Percentiles rank a stretch among this genome's conserved stretches.
Conservation (phyloP, 2,329 filamentous ascomycete genomes). For the Aspergillus spinulosporus region DNA sequence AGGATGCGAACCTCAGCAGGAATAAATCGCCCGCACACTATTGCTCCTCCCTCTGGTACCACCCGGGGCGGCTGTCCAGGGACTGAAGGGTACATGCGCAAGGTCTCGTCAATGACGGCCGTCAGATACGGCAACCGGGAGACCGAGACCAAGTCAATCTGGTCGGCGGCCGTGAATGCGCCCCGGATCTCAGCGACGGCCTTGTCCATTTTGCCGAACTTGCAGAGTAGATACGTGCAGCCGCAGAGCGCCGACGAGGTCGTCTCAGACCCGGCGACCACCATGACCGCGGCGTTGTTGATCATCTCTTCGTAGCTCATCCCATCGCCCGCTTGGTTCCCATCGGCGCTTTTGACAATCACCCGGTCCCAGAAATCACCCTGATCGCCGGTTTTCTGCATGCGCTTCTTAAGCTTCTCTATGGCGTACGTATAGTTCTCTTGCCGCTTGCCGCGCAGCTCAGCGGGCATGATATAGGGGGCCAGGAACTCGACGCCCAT, state of each 20-base stretch:
- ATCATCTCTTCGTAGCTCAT: slow-evolving; percentile 17
- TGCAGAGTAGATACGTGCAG: slow-evolving; percentile 36
- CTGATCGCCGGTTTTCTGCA: slow-evolving; percentile 9
- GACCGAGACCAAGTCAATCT: slow-evolving; percentile 12
- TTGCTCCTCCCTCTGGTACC: too few species aligned
- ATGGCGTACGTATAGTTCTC: too few species aligned
- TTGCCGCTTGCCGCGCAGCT: too few species aligned
- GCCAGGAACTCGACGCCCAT: too few species aligned
- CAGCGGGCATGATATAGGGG: too few species aligned
- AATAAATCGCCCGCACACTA: too few species aligned
- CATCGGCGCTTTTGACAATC: not conserved
- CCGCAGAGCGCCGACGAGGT: slow-evolving; percentile 51
- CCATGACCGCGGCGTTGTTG: slow-evolving; percentile 25
- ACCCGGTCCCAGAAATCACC: slow-evolving; percentile 2
- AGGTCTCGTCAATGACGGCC: slow-evolving; percentile 49
- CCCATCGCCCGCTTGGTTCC: slow-evolving; percentile 12
- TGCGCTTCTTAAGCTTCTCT: too few species aligned
- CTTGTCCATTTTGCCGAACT: slow-evolving; percentile 41
- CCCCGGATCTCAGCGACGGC: slow-evolving; percentile 46
- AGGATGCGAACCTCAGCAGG: too few species aligned
- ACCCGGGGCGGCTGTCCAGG: slow-evolving; percentile 22
- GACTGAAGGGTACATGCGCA: slow-evolving; percentile 50
- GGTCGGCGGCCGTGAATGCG: slow-evolving; percentile 13
- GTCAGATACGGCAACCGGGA: slow-evolving; percentile 41
- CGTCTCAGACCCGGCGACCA: slow-evolving; percentile 55